Base-by-base conservation (phyloP, 2,329 filamentous ascomycete species). In the Aspergillus chevalieri region DNA sequence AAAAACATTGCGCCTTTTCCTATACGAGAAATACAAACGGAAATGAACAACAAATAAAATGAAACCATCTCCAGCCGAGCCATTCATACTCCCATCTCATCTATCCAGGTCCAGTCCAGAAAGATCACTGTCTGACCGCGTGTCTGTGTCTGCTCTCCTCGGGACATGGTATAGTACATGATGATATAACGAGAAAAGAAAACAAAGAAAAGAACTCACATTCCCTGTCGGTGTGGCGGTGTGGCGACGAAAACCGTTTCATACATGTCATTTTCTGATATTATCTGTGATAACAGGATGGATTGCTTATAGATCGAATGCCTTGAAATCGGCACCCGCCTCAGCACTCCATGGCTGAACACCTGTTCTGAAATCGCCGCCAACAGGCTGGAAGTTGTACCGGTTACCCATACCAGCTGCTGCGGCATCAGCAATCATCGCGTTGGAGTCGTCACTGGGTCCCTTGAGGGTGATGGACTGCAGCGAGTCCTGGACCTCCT, bases 401-500 rank as follows among this genome's bases (percentile, higher is more conserved):
- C 65, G 68, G 54, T 68, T 69, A 12, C 65, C 68, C 26, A 69
- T 63, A 6, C 67, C 68, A 3, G 63, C 57, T 21, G 60, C 65
- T 22, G 62, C 65, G 42, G 63, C 63, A 47, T 69, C 62, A 8
- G 61, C 57, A 17, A 70, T 63, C 55, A 71, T 62, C 38, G 59
- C 61, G 49, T 62, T 63, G 7, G 64, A 68, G 36, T 73, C 71
- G 49, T 75, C 72, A 12, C 68, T 69, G 12, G 67, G 63, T 9
- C 69, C 71, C 52, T 70, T 69, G 36, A 74, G 50, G 46, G 68
- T 74, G 22, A 72, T 65, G 24, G 66, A 58, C 52, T 73, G 70
- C 46, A 95, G 76, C 0, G 79, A 78, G 43, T 89, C 85, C 70
- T 96, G 89, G 0, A 90, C 86, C 54, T 91, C 87, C 47, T 84